Percentiles rank a stretch among this genome's conserved stretches.
Conservation (phyloP, 345 rosid genomes). For the Geranium brycei region DNA sequence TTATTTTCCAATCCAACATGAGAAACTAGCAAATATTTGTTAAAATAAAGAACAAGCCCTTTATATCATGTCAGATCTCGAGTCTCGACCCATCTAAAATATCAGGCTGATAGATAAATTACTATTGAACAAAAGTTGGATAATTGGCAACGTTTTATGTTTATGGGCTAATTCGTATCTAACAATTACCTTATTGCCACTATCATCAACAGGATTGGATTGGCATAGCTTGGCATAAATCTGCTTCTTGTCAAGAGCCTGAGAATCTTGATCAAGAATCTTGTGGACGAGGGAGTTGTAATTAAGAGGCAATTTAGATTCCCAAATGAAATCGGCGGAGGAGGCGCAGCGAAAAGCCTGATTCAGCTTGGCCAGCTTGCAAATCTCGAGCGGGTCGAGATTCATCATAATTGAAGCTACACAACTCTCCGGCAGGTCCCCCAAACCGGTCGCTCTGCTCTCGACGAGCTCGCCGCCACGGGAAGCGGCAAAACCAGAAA, state of each 20-base stretch:
- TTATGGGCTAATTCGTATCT: too few relatives aligned
- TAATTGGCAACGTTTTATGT: too few relatives aligned
- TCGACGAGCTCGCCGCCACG: conserved; percentile 5
- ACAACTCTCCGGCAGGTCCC: conserved; percentile 67
- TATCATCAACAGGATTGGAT: conserved; percentile 40
- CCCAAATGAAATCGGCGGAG: conserved; percentile 68
- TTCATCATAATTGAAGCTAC: conserved; percentile 40
- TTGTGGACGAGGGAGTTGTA: conserved; percentile 44
- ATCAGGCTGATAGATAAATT: too few relatives aligned
- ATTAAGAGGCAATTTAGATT: conserved; percentile 61
- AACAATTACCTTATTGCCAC: conserved; percentile 61
- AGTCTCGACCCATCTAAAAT: too few relatives aligned
- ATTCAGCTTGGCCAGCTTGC: conserved; percentile 48
- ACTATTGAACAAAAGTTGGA: too few relatives aligned
- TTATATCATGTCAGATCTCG: not conserved
- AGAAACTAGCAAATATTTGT: not conserved
- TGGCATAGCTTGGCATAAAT: conserved; percentile 46
- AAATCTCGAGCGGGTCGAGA: conserved; percentile 83
- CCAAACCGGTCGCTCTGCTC: conserved; percentile 20
- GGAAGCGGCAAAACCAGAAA: conserved; percentile 24
- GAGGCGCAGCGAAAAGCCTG: conserved; percentile 56
- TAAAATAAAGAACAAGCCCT: not conserved
- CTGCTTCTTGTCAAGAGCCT: conserved; percentile 37
- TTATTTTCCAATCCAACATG: not conserved
- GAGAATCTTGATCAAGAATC: conserved; percentile 26